These are phyloP conservation scores for Penicillium verhagenii DNA, from an alignment of 495 filamentous ascomycete species.

Conservation along the genomic window DNA sequence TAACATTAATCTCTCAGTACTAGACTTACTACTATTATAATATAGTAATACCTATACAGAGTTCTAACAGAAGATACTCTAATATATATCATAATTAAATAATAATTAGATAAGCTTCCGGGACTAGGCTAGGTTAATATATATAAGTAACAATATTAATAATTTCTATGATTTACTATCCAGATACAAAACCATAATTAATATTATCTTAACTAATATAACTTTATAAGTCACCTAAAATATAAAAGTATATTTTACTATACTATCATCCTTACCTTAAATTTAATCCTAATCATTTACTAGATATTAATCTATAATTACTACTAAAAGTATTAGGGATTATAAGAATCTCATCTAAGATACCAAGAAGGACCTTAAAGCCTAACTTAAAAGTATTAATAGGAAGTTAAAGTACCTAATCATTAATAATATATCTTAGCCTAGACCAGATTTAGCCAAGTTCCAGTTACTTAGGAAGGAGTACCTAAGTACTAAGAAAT, in stretches of 20 bases:
- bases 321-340: slow-evolving; percentile 26
- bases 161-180: slow-evolving; percentile 32
- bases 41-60: slow-evolving; percentile 28
- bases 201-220: slow-evolving; percentile 37
- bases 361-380: slow-evolving; percentile 38
- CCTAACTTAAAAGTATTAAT: slow-evolving; percentile 37
- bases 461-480: slow-evolving; percentile 36
- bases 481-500: slow-evolving; percentile 40
- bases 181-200: slow-evolving; percentile 43
- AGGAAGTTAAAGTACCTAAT: slow-evolving; percentile 28
- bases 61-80: slow-evolving; percentile 22
- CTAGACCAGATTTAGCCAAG: slow-evolving; percentile 27
- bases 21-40: slow-evolving; percentile 25
- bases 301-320: slow-evolving; percentile 29
- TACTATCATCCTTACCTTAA: background rate
- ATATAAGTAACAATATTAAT: slow-evolving; percentile 30
- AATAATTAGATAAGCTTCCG: slow-evolving; percentile 21
- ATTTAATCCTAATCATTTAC: slow-evolving; percentile 4
- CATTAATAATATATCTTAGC: slow-evolving; percentile 6
- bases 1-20: slow-evolving; percentile 12
- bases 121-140: slow-evolving; percentile 31
- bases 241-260: background rate
- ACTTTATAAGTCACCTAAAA: slow-evolving; percentile 32
- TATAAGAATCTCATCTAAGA: slow-evolving; percentile 37
- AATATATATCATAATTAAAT: slow-evolving; percentile 19